Evolutionary conservation across 192 early-diverging fungal species (phyloP).

Genomic region (Podila horticola): DNA sequence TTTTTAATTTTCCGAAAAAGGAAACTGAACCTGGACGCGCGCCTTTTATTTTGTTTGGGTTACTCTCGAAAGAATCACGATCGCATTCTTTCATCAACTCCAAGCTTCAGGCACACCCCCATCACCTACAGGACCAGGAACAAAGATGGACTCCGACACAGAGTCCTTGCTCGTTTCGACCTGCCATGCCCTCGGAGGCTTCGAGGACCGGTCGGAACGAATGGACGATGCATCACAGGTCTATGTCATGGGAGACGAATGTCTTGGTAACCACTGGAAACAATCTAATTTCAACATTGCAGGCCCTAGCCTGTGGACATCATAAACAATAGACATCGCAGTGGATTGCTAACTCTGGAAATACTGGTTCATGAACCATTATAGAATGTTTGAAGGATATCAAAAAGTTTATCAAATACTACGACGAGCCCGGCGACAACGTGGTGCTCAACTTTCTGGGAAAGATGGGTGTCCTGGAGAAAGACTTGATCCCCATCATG

Average conservation of each 20-base stretch:
- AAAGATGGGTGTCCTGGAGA: conserved; percentile 78
- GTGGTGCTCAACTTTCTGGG: conserved; percentile 74
- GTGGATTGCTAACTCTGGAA: background rate
- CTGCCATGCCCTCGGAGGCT: conserved; percentile 85
- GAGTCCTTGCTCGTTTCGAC: conserved; percentile 73
- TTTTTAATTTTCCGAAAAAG: conserved; percentile 3
- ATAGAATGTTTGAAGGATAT: conserved; percentile 88
- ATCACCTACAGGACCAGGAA: background rate
- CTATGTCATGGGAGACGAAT: conserved; percentile 88
- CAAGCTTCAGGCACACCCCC: background rate
- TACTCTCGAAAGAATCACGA: background rate
- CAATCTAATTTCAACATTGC: no score
- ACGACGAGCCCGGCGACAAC: conserved; percentile 70
- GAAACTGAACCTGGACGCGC: background rate
- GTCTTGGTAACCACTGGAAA: conserved; percentile 60
- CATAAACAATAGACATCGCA: no score
- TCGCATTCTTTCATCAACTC: background rate
- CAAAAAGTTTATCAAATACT: conserved; percentile 83
- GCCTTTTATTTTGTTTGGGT: background rate
- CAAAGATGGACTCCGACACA: conserved; percentile 36
- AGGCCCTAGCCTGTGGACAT: no score
- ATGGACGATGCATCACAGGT: conserved; percentile 52
- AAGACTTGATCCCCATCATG: conserved; percentile 84
- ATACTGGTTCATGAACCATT: background rate
- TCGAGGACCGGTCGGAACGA: conserved; percentile 61